A percentile compares a stretch with the other conserved stretches of the same genome.
phyloP scores from a whole-genome alignment of 129 eudicot genomes.

The Tanacetum coccineum region DNA sequence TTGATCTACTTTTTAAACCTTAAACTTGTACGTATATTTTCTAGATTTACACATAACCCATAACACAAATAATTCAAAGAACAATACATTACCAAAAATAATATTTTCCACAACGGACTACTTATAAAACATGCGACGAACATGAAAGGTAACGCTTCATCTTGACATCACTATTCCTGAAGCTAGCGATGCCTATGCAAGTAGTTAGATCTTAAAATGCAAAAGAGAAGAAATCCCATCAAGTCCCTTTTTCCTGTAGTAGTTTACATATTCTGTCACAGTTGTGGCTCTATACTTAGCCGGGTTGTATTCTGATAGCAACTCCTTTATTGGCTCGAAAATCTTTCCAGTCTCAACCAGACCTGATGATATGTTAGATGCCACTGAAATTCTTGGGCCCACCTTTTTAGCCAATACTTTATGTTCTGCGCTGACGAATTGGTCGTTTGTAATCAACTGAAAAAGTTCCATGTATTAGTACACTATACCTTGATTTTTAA shows the following conservation, averaged over 20 bases:
- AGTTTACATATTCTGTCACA: slow-evolving; percentile 22
- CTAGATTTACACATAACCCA: too few species aligned
- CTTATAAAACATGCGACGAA: too few species aligned
- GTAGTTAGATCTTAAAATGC: slow-evolving; percentile 34
- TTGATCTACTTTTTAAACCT: too few species aligned
- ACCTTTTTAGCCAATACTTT: slow-evolving; percentile 5
- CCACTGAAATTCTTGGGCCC: slow-evolving; percentile 56
- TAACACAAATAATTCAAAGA: too few species aligned
- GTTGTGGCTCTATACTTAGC: slow-evolving; percentile 47
- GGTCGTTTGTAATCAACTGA: slow-evolving; percentile 35
- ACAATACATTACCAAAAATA: too few species aligned
- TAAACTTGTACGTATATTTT: too few species aligned
- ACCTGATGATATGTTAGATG: slow-evolving; percentile 38
- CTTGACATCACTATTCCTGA: background rate
- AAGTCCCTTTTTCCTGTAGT: slow-evolving; percentile 19
- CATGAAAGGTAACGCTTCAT: background rate
- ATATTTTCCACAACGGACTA: too few species aligned
- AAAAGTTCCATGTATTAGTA: background rate
- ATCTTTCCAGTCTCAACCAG: slow-evolving; percentile 11
- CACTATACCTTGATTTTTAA: too few species aligned
- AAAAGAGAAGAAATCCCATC: slow-evolving; percentile 3
- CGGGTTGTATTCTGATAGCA: slow-evolving; percentile 23
- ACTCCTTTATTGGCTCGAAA: slow-evolving; percentile 51
- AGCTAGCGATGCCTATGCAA: too few species aligned
- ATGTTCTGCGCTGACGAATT: background rate